Percentiles rank a stretch among this genome's conserved stretches.
Conservation (phyloP, 495 filamentous ascomycete species). For the Filosporella fistucella region DNA sequence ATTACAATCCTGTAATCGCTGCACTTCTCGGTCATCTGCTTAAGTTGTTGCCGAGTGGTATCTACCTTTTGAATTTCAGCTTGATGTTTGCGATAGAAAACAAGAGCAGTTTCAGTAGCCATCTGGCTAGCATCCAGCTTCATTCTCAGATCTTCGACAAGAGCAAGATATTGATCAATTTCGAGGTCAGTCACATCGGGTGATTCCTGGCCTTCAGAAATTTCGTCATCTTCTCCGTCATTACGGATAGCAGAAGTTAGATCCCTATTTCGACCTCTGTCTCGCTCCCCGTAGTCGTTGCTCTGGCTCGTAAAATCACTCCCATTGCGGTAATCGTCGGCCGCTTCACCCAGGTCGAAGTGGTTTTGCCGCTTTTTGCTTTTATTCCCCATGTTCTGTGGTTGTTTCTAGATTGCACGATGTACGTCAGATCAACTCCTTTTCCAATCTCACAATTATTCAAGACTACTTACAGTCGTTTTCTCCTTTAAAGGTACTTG, state of each 20-base stretch:
- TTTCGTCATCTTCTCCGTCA: slow-evolving; percentile 1
- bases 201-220: neutral
- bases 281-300: neutral
- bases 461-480: slow-evolving; percentile 1
- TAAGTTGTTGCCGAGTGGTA: slow-evolving; percentile 6
- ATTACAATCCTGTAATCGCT: slow-evolving; percentile 7
- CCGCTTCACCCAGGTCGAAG: neutral
- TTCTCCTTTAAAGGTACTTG: neutral
- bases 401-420: neutral
- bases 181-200: slow-evolving; percentile 2
- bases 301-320: slow-evolving; percentile 5
- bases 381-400: slow-evolving; percentile 4
- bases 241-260: slow-evolving; percentile 1
- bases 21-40: slow-evolving; percentile 5
- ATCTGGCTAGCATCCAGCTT: slow-evolving; percentile 1
- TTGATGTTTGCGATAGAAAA: slow-evolving; percentile 5
- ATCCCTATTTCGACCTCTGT: slow-evolving; percentile 5
- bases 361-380: slow-evolving; percentile 3
- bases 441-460: neutral
- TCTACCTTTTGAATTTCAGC: slow-evolving; percentile 5
- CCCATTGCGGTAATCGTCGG: slow-evolving; percentile 5
- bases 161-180: slow-evolving; percentile 1
- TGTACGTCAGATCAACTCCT: neutral
- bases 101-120: neutral
- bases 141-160: slow-evolving; percentile 1